Evolutionary conservation across 805 yeast genomes (phyloP), one percentile per base, ranked within the genome.

Genomic region (Blastobotrys robertii): DNA sequence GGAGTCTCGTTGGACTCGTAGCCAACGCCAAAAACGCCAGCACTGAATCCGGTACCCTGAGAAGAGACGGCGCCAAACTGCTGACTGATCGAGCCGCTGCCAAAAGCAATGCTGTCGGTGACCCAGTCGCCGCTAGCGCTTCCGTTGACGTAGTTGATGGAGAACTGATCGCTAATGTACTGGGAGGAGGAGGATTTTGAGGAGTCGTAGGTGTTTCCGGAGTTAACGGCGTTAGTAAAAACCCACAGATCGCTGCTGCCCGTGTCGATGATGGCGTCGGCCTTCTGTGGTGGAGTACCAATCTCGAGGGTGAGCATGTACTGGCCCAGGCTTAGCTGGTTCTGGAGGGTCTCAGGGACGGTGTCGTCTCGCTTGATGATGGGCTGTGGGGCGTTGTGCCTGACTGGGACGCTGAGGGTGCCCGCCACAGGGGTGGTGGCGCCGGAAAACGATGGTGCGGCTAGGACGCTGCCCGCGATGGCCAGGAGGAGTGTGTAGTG

Each of bases 1-100:
- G 30, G 41, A 14, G 59, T 57, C 1, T 49, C 39, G 45, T 45
- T 45, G 15, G 54, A 30, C 11, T 47, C 39, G 39, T 47, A 46
- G 13, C 62, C 60, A 22, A 58, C 51, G n/a, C 62, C 62, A 38
- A 57, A 43, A 34, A 57, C 49, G 25, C 49, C 52, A 15, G 35
- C 15, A 16, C 73, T 60, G 8, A 90, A 78, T 8, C 42, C 33
- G 38, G 32, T 39, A 13, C 31, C 43, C 14, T 34, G 15, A 11
- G 30, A 12, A 57, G 78, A 77, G 10, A 81, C 86, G 16, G 84
- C 76, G 1, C 88, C 94, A 60, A 85, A 72, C 8, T 84, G 74
- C 36, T 81, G 62, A 41, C 75, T 74, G 42, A 82, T 55, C 2
- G 69, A 62, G 11, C 74, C 66, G 39, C 71, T 74, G 39, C 79